Base-by-base conservation (phyloP, 345 rosid species). In the Linum trigynum region DNA sequence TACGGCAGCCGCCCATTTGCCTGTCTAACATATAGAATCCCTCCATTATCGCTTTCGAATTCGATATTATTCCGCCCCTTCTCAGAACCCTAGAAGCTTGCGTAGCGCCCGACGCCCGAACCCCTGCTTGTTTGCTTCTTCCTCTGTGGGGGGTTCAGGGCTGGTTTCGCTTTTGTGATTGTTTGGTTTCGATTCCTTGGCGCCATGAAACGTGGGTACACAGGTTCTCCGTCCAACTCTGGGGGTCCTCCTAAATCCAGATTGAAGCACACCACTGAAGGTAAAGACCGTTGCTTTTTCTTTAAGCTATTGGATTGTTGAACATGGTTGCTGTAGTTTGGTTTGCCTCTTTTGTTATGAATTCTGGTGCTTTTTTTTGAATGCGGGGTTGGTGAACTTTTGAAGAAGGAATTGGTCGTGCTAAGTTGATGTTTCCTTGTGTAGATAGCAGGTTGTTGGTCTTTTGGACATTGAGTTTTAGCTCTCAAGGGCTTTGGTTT, bases 161-260 rank as follows among this genome's bases (percentile, higher is more conserved):
- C 32, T 23, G 32, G 32, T 23, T 23, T 2, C 10, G 50, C 50
- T 4, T 43, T 5, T 43, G 50, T 11, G 10, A 1, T 7, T 43
- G 10, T 5, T 43, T 43, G 53, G 14, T 48, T 48, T 17, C 7
- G 37, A 23, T 23, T 57, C 2, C 35, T 23, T 57, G 8, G 61
- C 12, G 32, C 38, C 36, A 57, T 57, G 61, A 57, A 57, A 57
- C 61, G 61, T 17, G 61, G 61, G 61, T 57, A 57, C 61, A 32
- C 61, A 17, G 61, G 23, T 17, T 57, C 61, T 23, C 36, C 61
- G 23, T 32, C 38, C 7, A 37, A 57, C 38, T 16, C 32, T 57
- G 59, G 9, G 7, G 61, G 32, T 8, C 61, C 61, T 17, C 37
- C 61, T 2, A 57, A 57, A 57, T 57, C 61, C 61, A n/a, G 38